Base-by-base conservation (phyloP, 2,329 filamentous ascomycete genomes). In the Colletotrichum spaethianum region DNA sequence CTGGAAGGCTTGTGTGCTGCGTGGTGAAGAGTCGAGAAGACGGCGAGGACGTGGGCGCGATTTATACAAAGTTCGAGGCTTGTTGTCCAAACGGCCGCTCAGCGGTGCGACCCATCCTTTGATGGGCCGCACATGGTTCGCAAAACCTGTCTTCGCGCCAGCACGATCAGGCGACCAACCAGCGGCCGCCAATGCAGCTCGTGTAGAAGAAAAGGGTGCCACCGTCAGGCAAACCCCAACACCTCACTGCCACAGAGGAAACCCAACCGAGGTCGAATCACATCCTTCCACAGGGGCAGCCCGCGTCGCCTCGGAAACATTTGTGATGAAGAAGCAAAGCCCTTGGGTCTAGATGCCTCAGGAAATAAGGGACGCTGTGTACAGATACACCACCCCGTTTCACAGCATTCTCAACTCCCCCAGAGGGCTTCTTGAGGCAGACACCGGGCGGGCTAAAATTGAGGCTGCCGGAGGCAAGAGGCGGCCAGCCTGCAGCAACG, bases 321-420 rank as follows among this genome's bases (percentile, higher is more conserved):
- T 52, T 28, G 26, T 28, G 12, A 16, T 52, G 14, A 28, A 52
- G 26, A 52, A 12, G 23, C 23, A 23, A 28, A 16, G 12, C 28
- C 48, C 23, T 52, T 48, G 20, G 23, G 48, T n/a, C 28, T 9
- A 33, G 20, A 6, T n/a, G 26, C 36, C 50, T 46, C 18, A 64
- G 23, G 50, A 33, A 26, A 5, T 20, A 2, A 38, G n/a, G 20
- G 9, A 40, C 48, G 46, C 33, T 20, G 40, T 14, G 33, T 9
- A 23, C 28, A 44, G 26, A 65, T 56, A 36, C n/a, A 55, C 52
- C 14, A 7, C 28, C 18, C 18, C 12, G 28, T 60, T 67, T 40
- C 55, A 67, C 63, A 46, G 52, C 63, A 38, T 28, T 57, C 4
- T 56, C 18, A 60, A 23, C 53, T 9, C 40, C 53, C 53, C n/a